Conservation (phyloP, 352 stramenopile genomes). For the Pythium sp. region DNA sequence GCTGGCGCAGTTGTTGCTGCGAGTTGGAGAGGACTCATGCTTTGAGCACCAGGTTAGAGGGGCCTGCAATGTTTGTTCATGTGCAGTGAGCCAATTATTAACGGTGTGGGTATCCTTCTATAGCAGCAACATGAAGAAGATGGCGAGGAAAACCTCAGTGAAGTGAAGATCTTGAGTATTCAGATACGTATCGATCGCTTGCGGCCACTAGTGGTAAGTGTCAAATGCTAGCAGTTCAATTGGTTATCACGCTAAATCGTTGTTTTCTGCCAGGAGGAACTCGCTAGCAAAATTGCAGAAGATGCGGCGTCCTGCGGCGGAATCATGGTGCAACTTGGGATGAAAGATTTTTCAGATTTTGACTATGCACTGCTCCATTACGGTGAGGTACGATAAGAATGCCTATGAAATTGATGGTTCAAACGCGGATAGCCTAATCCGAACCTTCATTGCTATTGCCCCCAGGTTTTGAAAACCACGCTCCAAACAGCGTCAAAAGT, state of each 20-base stretch:
- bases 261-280: slow-evolving; percentile 8
- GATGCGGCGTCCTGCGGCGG: slow-evolving; percentile 6
- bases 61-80: not conserved
- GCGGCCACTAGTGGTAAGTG: slow-evolving; percentile 10
- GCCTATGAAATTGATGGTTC: not conserved
- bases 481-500: slow-evolving; percentile 33
- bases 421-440: not conserved
- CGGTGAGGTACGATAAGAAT: slow-evolving; percentile 6
- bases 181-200: slow-evolving; percentile 8
- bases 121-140: not conserved
- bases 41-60: not conserved
- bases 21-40: not conserved
- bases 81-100: not conserved
- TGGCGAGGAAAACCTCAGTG: slow-evolving; percentile 13
- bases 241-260: not conserved
- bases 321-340: slow-evolving; percentile 14
- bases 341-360: slow-evolving; percentile 19
- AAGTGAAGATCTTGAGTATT: slow-evolving; percentile 9
- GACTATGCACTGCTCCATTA: slow-evolving; percentile 16
- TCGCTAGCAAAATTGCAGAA: slow-evolving; percentile 7
- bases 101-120: not conserved
- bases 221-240: not conserved
- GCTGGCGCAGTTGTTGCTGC: not conserved
- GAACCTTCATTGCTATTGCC: not conserved
- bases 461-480: slow-evolving; percentile 27